Base-by-base conservation (phyloP, 2,329 filamentous ascomycete species). In the Zasmidium citrigriseum region DNA sequence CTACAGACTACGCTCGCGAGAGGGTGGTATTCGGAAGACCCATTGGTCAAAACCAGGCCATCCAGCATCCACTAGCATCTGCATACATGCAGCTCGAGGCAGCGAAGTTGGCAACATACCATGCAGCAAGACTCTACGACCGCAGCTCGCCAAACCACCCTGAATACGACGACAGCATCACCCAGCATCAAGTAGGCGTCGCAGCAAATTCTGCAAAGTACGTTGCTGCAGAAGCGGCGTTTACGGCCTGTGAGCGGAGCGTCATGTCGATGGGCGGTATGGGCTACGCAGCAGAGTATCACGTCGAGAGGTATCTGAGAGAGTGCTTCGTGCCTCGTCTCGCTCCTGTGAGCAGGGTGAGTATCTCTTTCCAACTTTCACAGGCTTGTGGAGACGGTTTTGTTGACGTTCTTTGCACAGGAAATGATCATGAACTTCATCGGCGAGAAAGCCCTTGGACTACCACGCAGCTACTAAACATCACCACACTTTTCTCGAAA, bases 361-460 rank as follows among this genome's bases (percentile, higher is more conserved):
- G 74, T 73, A 4, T 23, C 18, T 46, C 20, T 18, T 3, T 45
- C 18, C 18, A 5, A 3, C 21, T 20, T n/a, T 11, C 16, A 4
- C 27, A n/a, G 18, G 34, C 14, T 7, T 4, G 4, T 18, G n/a
- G 7, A 10, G 22, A 18, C 5, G 16, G 18, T 48, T 49, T 55
- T 49, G 27, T 27, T 48, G 20, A 41, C 21, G 4, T 22, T 4
- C 7, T 2, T 18, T 41, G 4, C 24, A 29, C 55, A 86, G 62
- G 89, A 91, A 76, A 91, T 91, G 89, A 89, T 91, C 53, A 76
- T 89, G 77, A 91, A 90, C 64, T 90, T 86, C 70, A 82, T 91
- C 12, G 80, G 82, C 2, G 88, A 90, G 70, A 89, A 84, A 75
- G 87, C 84, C 0, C 72, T 91, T n/a, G 75, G 80, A 2, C 67